Base-by-base conservation (phyloP, 441 rosid species). In the Syzygium malaccense region DNA sequence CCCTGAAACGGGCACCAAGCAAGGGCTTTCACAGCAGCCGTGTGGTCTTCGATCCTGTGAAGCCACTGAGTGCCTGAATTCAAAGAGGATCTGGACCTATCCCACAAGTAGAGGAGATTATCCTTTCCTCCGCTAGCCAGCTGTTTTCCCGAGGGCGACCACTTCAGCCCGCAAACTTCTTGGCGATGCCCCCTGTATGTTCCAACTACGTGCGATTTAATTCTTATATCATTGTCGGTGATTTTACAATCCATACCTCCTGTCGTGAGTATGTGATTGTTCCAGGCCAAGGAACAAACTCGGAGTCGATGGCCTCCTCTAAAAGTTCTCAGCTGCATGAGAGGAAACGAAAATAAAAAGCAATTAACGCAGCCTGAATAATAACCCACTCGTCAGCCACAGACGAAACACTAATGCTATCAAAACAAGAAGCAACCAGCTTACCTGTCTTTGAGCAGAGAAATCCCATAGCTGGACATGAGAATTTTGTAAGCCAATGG, bases 1-100 rank as follows among this genome's bases (percentile, higher is more conserved):
- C 87, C 83, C 86, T 93, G 94, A 87, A 92, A 91, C 23, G 96
- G 97, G 88, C 95, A 94, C 97, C 96, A 94, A 18, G 95, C 95
- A 54, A 95, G 94, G 88, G 96, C 95, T 91, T 93, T 95, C 51
- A 95, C 94, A 20, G 97, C 94, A 33, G 94, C 92, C 33, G 85
- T 32, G 91, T 95, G 97, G 23, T 89, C 94, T 18, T 41, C 66
- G 78, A 94, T 87, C 68, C 89, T 90, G 88, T 91, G 91, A 93
- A 90, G 89, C 88, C 94, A 60, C 87, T 88, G 53, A 93, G 90
- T 30, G 92, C 90, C 54, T 87, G 91, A 92, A 93, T 87, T 90
- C 90, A 93, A 32, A 93, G 90, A 84, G 93, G 68, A 53, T 53
- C 48, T 48, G 54, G 89, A 87, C 15, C 85, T 33, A 17, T 94